phyloP scores from a whole-genome alignment of 2,329 filamentous ascomycete genomes.

The Pseudogymnoascus destructans region DNA sequence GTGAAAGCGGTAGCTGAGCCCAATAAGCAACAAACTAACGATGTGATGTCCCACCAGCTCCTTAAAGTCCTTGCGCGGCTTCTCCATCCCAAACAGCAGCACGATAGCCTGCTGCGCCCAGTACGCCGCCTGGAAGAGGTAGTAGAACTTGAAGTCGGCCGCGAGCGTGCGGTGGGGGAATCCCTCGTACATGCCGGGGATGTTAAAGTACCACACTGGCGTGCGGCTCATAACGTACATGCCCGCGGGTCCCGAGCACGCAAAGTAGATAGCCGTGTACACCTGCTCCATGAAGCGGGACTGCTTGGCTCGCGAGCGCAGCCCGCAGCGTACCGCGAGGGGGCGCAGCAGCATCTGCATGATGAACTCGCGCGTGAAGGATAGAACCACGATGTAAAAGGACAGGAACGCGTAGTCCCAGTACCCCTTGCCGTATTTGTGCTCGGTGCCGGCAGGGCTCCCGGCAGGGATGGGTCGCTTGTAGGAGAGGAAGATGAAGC shows the following conservation, averaged over 20 bases:
- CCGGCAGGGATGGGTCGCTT: conserved; percentile 42
- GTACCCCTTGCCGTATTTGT: conserved; percentile 78
- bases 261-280: conserved; percentile 89
- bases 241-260: conserved; percentile 65
- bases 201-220: conserved; percentile 93
- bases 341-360: conserved; percentile 84
- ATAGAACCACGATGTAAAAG: conserved; percentile 82
- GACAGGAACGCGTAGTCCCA: conserved; percentile 76
- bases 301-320: conserved; percentile 64
- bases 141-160: conserved; percentile 83
- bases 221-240: conserved; percentile 83
- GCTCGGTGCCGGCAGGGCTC: conserved; percentile 30
- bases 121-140: conserved; percentile 86
- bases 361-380: conserved; percentile 88
- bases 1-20: conserved; percentile 83
- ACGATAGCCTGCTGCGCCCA: conserved; percentile 94
- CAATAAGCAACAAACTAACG: conserved; percentile 74
- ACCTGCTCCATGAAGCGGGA: conserved; percentile 91
- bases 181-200: conserved; percentile 72
- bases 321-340: conserved; percentile 55
- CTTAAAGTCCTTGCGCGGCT: conserved; percentile 88
- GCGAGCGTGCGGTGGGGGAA: conserved; percentile 77
- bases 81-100: conserved; percentile 73
- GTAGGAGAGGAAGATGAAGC: conserved; percentile 86
- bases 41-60: conserved; percentile 88